Evolutionary conservation across 495 filamentous ascomycete species (phyloP), one percentile per base, ranked within the genome.

Genomic region (Lichenothelia convexa): DNA sequence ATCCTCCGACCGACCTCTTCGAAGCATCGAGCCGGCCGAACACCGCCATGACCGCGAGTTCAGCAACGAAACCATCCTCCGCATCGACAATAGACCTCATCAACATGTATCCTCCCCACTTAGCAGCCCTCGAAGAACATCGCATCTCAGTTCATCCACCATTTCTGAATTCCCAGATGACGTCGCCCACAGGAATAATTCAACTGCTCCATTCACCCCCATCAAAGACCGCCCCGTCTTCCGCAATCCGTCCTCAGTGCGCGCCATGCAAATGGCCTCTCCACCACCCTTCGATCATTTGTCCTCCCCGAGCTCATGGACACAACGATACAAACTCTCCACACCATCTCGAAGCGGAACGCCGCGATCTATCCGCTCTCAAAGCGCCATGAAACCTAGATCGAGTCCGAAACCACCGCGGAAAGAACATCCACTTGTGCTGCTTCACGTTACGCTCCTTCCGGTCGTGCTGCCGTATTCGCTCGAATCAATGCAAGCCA

Each of bases 371-470:
- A 23, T 18, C 6, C 20, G 43, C 3, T 46, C 34, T 17, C 18
- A 21, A 5, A 42, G 31, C 5, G 42, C 36, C 11, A 16, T 1
- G 11, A 8, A 12, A 18, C 31, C 31, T 18, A 12, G 31, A 12
- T 18, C 31, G 34, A 32, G 35, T 22, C 51, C 30, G 35, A 71
- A 62, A 17, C 67, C 61, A 9, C 53, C 55, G 13, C 54, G 58
- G 13, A 43, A 64, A 50, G 61, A 69, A 26, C 48, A 58, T 13
- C 86, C 87, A 2, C 71, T 95, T 5, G 80, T 93, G 3, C 64
- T 94, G 5, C 64, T 95, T 1, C 87, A 95, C 45, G 79, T 87
- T 35, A 93, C 80, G 0, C 55, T 93, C 1, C 65, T 93, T 2
- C 75, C 81, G 0, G 58, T 81, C 7, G 67, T 73, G 1, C 75